Base-by-base conservation (phyloP, 768 basidiomycete species). In the Lactarius vividus region DNA sequence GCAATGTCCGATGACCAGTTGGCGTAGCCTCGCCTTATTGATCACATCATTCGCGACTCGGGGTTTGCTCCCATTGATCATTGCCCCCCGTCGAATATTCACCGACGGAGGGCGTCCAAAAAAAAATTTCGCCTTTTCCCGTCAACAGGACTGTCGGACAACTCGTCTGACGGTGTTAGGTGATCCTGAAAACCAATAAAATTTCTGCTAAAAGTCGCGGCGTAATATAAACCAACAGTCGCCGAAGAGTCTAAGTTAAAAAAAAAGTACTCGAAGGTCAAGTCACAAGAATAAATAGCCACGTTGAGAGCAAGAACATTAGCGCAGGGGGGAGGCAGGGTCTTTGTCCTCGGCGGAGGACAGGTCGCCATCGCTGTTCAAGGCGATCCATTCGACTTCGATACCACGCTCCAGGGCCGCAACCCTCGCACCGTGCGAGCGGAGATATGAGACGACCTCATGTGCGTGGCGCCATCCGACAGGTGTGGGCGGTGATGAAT, bases 361-460 rank as follows among this genome's bases (percentile, higher is more conserved):
- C 44, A 70, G 73, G 66, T 89, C 89, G 2, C 78, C 83, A 58
- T 88, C 87, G 70, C 87, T 89, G 66, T 82, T 84, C 71, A 84
- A 75, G 39, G 81, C 85, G 40, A 85, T 89, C 93, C 93, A 95
- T 40, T 87, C 88, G n/a, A 80, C 87, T 65, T 82, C 77, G 1
- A 80, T 78, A 64, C 79, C 78, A 63, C 80, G 72, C 55, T 78
- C 77, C 55, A 84, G 80, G 31, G 79, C 75, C 29, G 80, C 80
- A 71, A 95, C 83, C 75, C 84, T 88, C 54, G 91, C 94, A 0
- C 94, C 94, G 67, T 84, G 79, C 62, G 76, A 76, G 74, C 82
- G 82, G 77, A 96, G 76, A 74, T 89, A 96, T 52, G 75, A 73
- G 18, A 94, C 77, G 0, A 96, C 88, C 76, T 96, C 94, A 46